Percentiles rank a stretch among this genome's conserved stretches.
phyloP scores from a whole-genome alignment of 2,329 filamentous ascomycete species.

The Verticillium albo-atrum region DNA sequence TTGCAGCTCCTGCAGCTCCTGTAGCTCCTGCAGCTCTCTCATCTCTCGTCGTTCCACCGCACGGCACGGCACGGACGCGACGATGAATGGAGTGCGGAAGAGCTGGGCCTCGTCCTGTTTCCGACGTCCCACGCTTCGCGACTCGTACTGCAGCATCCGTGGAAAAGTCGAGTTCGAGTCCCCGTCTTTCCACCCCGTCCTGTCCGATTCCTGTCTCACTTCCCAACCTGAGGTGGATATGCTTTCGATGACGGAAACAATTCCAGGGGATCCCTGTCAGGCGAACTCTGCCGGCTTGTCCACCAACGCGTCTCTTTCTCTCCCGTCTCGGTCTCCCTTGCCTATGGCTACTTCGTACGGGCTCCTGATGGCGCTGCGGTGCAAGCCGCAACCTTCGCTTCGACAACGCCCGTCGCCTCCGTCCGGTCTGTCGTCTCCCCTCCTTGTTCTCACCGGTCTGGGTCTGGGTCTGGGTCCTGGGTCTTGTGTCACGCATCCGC shows the following conservation, averaged over 20 bases:
- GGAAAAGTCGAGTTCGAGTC: too few relatives aligned
- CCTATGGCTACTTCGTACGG: too few relatives aligned
- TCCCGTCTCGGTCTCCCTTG: too few relatives aligned
- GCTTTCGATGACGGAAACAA: neutral
- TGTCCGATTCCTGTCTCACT: neutral
- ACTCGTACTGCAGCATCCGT: neutral
- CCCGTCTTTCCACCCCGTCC: neutral
- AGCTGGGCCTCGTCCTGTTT: neutral
- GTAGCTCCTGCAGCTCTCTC: neutral
- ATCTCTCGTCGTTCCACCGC: neutral
- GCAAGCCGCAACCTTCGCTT: neutral
- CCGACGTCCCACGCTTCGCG: neutral
- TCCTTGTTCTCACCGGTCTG: neutral
- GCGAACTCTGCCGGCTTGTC: neutral
- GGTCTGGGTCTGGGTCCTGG: neutral
- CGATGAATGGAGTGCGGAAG: neutral
- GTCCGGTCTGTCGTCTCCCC: too few relatives aligned
- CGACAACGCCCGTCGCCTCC: neutral
- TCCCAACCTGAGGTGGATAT: neutral
- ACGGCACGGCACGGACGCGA: neutral
- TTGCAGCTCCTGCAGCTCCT: neutral
- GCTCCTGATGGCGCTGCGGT: too few relatives aligned
- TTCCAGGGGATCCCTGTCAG: neutral
- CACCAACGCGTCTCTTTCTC: neutral
- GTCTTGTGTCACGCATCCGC: neutral